Base-by-base conservation (phyloP, 1,284 basidiomycete species). In the Ceratobasidium sp. region DNA sequence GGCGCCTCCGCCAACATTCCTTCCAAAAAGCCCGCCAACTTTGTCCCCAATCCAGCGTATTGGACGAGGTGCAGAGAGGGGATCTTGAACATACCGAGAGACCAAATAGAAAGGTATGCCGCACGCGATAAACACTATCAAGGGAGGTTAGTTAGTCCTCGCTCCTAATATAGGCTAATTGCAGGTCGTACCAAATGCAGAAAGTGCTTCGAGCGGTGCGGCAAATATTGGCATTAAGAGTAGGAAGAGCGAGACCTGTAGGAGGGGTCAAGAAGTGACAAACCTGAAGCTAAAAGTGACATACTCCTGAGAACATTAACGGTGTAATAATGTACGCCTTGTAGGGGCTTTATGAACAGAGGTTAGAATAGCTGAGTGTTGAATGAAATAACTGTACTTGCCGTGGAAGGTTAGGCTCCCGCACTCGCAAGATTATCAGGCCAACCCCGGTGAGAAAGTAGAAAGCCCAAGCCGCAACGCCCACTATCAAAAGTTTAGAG, bases 181-280 rank as follows among this genome's bases (percentile, higher is more conserved):
- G 57, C 9, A 1, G 29, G 54, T 84, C 89, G 77, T 78, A 96
- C 95, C 90, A 75, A 97, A 87, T 1, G 96, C 96, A 1, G 95
- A 91, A 2, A 94, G 82, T 0, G 96, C 95, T 82, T 98, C 93
- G 29, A 93, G 83, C 0, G 97, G 98, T 17, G 97, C 96, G 1
- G 96, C 96, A 75, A 98, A 93, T 67, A 98, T 88, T 2, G 97
- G 97, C 95, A 99, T 98, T 79, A 93, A 91, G 5, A 99, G 85
- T 65, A 99, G 86, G 84, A 99, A 99, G 75, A 98, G 84, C 1
- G 96, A 95, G 24, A 97, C 91, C 90, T 94, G 67, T 11, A 66
- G 47, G 31, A 11, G 22, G 48, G 29, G n/a, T 54, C 17, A 71
- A 36, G 29, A 51, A 73, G 24, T 59, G 4, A 45, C 36, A 29